phyloP scores from a whole-genome alignment of 495 filamentous ascomycete species.

The Aeminium ludgeri region DNA sequence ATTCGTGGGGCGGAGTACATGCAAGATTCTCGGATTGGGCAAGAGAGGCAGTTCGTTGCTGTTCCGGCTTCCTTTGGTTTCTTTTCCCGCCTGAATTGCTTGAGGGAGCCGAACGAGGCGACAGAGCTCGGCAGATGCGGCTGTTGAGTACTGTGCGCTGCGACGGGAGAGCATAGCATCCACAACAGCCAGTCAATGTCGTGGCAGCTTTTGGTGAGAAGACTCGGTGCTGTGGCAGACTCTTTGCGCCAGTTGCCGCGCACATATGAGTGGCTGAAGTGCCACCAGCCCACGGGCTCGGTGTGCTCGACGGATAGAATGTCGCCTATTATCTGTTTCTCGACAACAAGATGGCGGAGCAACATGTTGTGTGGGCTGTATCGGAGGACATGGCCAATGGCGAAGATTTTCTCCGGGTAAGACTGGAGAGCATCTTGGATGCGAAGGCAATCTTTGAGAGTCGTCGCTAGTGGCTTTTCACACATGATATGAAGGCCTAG shows the following conservation, averaged over 20 bases:
- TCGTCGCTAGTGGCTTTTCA: constrained; percentile 84
- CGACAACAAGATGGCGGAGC: constrained; percentile 57
- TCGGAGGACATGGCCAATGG: constrained; percentile 42
- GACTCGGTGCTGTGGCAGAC: constrained; percentile 49
- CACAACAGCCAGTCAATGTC: constrained; percentile 86
- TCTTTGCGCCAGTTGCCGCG: constrained; percentile 86
- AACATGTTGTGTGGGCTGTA: constrained; percentile 85
- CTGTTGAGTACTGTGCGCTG: constrained; percentile 18
- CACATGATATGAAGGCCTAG: constrained; percentile 71
- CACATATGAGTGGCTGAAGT: constrained; percentile 88
- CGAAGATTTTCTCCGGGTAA: constrained; percentile 42
- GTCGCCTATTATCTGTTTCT: constrained; percentile 65
- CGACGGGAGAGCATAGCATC: constrained; percentile 54
- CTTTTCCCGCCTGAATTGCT: constrained; percentile 51
- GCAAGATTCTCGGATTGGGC: constrained; percentile 54
- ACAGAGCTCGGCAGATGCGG: constrained; percentile 62
- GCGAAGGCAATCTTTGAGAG: constrained; percentile 51
- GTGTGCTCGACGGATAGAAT: constrained; percentile 74
- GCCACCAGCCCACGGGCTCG: constrained; percentile 92
- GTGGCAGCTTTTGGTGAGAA: constrained; percentile 89
- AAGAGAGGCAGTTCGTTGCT: constrained; percentile 80
- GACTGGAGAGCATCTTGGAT: constrained; percentile 44
- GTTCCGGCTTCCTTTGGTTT: constrained; percentile 58
- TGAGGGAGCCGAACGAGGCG: constrained; percentile 51
- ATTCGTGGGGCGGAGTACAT: constrained; percentile 69